These are phyloP conservation scores for Mycena sp. DNA, from an alignment of 1,284 basidiomycete genomes.

Conservation along the genomic window DNA sequence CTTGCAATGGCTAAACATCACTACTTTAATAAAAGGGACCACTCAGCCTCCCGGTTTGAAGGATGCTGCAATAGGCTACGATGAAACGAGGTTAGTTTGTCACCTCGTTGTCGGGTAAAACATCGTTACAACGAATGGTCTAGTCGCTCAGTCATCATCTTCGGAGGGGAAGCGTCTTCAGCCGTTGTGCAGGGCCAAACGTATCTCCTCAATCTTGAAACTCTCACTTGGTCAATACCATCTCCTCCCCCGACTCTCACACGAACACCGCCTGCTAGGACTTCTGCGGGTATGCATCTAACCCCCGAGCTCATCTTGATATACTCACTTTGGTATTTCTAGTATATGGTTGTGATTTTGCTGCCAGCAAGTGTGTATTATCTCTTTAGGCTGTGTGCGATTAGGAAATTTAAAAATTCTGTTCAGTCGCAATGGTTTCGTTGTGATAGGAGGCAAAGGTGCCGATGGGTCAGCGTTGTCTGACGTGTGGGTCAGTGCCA, in stretches of 20 bases:
- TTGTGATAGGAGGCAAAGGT: constrained; percentile 76
- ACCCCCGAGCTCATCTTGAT: constrained; percentile 25
- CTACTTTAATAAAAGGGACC: constrained; percentile 60
- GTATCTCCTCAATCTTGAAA: constrained; percentile 71
- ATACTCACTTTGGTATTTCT: constrained; percentile 36
- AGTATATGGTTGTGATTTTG: constrained; percentile 68
- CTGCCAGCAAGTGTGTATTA: constrained; percentile 83
- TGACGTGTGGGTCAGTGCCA: constrained; percentile 73
- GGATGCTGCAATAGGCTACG: constrained; percentile 76
- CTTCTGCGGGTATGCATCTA: constrained; percentile 51
- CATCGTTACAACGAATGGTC: constrained; percentile 28
- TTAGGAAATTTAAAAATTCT: too few species aligned
- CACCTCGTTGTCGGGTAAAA: constrained; percentile 3
- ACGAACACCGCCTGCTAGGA: constrained; percentile 66
- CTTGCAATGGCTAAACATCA: constrained; percentile 80
- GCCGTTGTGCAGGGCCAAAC: constrained; percentile 72
- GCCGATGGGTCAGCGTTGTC: constrained; percentile 58
- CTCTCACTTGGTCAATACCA: constrained; percentile 69
- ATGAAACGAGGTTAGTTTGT: constrained; percentile 53
- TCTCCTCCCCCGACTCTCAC: constrained; percentile 56
- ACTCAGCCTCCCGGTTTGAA: constrained; percentile 69
- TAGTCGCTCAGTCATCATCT: constrained; percentile 70
- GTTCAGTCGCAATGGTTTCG: constrained; percentile 72
- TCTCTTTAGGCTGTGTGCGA: too few species aligned
- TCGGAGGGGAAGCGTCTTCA: constrained; percentile 76